Evolutionary conservation across 169 alveolate species (phyloP).

Genomic region (Plasmodium fragile): DNA sequence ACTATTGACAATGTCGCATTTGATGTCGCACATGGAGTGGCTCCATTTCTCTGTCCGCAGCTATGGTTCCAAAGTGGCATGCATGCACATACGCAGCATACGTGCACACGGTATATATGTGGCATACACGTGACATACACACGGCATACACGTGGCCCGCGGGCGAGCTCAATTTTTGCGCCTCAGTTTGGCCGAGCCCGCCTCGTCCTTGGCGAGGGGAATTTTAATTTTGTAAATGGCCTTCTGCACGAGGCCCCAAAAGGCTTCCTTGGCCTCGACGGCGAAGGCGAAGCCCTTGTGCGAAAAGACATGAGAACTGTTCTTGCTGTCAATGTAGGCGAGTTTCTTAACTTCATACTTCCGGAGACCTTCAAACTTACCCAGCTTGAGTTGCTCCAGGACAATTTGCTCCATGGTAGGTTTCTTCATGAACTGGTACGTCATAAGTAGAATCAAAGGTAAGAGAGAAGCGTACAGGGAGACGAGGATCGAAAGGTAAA

Average conservation of each 20-base stretch:
- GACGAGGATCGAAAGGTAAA: conserved; percentile 69
- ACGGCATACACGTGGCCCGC: neutral
- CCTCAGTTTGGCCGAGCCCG: neutral
- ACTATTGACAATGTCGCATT: neutral
- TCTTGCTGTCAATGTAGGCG: conserved; percentile 78
- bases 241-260: conserved; percentile 78
- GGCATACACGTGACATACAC: neutral
- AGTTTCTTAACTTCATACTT: conserved; percentile 49
- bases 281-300: conserved; percentile 83
- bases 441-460: conserved; percentile 78
- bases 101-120: too few relatives aligned
- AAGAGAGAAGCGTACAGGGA: conserved; percentile 76
- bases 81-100: too few relatives aligned
- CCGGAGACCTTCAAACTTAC: conserved; percentile 78
- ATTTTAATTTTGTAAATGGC: conserved; percentile 79
- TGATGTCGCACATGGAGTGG: neutral
- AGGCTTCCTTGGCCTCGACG: conserved; percentile 80
- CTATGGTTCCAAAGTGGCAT: neutral
- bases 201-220: conserved; percentile 44
- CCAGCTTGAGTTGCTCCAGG: conserved; percentile 78
- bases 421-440: conserved; percentile 76
- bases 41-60: neutral
- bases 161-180: neutral
- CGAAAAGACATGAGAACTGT: neutral
- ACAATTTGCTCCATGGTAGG: conserved; percentile 84